A percentile compares a stretch with the other conserved stretches of the same genome.
Evolutionary conservation across 257 asterid species (phyloP).

Genomic region (Solanum paucissectum): DNA sequence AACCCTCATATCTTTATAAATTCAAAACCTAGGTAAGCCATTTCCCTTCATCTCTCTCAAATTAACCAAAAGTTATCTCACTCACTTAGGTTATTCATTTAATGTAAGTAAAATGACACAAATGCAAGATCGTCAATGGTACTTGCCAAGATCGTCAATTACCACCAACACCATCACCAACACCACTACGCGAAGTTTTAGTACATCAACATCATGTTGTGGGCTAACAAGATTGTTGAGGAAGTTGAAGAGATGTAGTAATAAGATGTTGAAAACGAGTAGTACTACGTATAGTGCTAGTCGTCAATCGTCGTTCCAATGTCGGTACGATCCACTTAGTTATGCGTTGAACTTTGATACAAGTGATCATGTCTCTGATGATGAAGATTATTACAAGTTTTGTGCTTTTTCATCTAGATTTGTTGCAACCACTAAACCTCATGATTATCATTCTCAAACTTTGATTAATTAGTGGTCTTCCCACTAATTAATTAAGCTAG

Average conservation of each 20-base stretch:
- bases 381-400: conserved; percentile 44
- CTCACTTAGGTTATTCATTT: neutral
- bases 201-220: conserved; percentile 24
- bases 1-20: neutral
- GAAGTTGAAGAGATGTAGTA: conserved; percentile 44
- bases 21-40: neutral
- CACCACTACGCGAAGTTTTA: neutral
- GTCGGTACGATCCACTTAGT: conserved; percentile 65
- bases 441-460: conserved; percentile 9
- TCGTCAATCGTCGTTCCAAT: conserved; percentile 44
- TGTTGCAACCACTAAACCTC: conserved; percentile 24
- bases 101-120: conserved; percentile 3
- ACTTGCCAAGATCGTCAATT: conserved; percentile 15
- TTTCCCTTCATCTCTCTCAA: neutral
- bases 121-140: conserved; percentile 23
- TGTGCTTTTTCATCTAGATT: conserved; percentile 74
- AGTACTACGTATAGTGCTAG: neutral
- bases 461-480: conserved; percentile 7
- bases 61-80: neutral
- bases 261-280: conserved; percentile 13
- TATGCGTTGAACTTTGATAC: conserved; percentile 63
- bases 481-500: neutral
- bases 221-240: conserved; percentile 42
- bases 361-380: conserved; percentile 23
- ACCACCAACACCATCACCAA: neutral